Conservation (phyloP, 2,329 filamentous ascomycete species). For the Trichoderma atrobrunneum region DNA sequence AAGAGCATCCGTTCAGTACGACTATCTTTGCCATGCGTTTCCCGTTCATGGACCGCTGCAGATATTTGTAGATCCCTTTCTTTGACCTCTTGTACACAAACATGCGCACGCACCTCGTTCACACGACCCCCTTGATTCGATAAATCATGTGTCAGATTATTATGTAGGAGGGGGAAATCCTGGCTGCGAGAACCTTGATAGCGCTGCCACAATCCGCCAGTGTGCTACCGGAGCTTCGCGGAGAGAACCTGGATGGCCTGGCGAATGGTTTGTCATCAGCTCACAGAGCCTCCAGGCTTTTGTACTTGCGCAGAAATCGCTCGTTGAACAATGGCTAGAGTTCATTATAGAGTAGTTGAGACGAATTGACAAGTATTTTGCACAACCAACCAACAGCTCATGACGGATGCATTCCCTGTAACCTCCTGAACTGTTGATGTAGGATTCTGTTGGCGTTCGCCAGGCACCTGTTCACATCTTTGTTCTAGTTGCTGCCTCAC, state of each 20-base stretch:
- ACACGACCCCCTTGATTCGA: background rate
- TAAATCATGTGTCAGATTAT: background rate
- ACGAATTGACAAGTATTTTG: background rate
- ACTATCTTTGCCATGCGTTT: background rate
- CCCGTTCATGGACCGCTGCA: background rate
- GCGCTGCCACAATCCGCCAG: background rate
- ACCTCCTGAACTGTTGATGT: background rate
- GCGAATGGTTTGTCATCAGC: background rate
- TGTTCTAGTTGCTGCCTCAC: background rate
- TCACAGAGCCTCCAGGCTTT: background rate
- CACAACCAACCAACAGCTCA: background rate
- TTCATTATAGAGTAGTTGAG: background rate
- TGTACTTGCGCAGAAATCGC: background rate
- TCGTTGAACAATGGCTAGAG: background rate
- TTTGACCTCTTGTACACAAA: background rate
- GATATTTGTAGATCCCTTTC: background rate
- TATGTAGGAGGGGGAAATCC: background rate
- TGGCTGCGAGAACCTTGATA: constrained; percentile 10
- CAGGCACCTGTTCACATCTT: background rate
- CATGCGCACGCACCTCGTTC: background rate
- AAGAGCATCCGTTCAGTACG: background rate
- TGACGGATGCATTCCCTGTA: background rate
- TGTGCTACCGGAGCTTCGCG: background rate
- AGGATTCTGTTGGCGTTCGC: background rate
- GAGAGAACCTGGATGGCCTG: constrained; percentile 17